These are phyloP conservation scores for Hymenochaete sp. DNA, from an alignment of 1,284 basidiomycete genomes.

Conservation along the genomic window DNA sequence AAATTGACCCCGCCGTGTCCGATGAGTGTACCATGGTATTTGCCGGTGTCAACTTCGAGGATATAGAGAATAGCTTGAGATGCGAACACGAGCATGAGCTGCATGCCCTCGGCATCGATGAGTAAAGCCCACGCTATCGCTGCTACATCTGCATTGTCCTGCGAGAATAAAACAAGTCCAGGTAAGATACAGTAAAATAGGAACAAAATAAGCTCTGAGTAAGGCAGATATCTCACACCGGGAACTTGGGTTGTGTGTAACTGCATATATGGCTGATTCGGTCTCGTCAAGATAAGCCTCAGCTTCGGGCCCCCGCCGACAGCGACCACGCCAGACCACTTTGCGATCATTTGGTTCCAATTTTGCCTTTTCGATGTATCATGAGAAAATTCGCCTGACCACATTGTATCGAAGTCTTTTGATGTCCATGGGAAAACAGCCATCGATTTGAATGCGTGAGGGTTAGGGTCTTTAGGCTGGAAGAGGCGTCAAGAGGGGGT, in stretches of 20 bases:
- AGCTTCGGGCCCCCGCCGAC: conserved; percentile 14
- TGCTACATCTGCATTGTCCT: conserved; percentile 8
- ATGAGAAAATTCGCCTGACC: conserved; percentile 11
- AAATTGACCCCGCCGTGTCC: conserved; percentile 16
- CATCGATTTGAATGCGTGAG: conserved; percentile 9
- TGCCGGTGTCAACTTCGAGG: conserved; percentile 15
- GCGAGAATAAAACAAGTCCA: no score
- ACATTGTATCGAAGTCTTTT: conserved; percentile 4
- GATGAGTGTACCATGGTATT: conserved; percentile 13
- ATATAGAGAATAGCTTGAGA: conserved; percentile 13
- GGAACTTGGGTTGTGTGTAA: conserved; percentile 14
- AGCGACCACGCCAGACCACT: conserved; percentile 15
- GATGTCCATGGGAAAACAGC: conserved; percentile 16
- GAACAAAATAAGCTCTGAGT: background rate
- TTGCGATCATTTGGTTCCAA: conserved; percentile 12
- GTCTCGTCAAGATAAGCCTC: conserved; percentile 11
- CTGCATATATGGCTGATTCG: conserved; percentile 9
- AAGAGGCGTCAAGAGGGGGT: no score
- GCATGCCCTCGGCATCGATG: conserved; percentile 3
- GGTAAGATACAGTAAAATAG: background rate
- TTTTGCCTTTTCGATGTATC: conserved; percentile 6
- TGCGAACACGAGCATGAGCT: no score
- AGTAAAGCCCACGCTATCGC: conserved; percentile 15
- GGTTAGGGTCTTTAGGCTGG: no score
- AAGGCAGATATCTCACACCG: background rate